phyloP scores from a whole-genome alignment of 2,329 filamentous ascomycete species.

The Penicillium fuscoglaucum region DNA sequence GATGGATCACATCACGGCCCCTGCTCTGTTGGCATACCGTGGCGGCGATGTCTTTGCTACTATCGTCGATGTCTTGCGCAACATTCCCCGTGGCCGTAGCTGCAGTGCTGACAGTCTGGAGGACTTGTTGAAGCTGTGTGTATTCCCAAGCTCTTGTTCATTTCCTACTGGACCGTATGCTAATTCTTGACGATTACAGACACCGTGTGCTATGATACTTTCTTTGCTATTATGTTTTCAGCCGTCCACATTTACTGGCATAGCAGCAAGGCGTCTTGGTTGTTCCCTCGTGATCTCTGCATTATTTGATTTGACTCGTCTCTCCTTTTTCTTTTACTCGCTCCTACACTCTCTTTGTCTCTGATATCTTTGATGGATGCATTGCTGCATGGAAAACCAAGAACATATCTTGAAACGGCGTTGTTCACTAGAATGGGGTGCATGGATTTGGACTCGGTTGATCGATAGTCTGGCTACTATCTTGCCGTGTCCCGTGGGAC shows the following conservation, averaged over 20 bases:
- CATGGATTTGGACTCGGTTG: conserved; percentile 2
- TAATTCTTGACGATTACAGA: conserved; percentile 20
- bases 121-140: conserved; percentile 57
- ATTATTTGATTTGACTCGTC: neutral
- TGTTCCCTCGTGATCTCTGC: conserved; percentile 4
- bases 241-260: neutral
- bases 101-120: conserved; percentile 57
- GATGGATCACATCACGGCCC: conserved; percentile 85
- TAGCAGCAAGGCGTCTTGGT: conserved; percentile 16
- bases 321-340: neutral
- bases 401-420: conserved; percentile 8
- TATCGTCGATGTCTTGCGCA: conserved; percentile 79
- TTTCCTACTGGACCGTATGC: neutral
- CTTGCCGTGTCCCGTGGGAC: neutral
- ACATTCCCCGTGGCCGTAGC: conserved; percentile 67
- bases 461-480: conserved; percentile 13
- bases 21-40: conserved; percentile 84
- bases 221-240: neutral
- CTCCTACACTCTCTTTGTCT: neutral
- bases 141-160: conserved; percentile 13
- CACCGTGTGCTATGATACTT: conserved; percentile 32
- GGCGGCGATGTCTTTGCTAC: conserved; percentile 89
- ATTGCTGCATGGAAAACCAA: neutral
- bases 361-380: neutral
- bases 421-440: conserved; percentile 11